Evolutionary conservation across 352 stramenopile genomes (phyloP), one percentile per base, ranked within the genome.

Genomic region (Globisporangium emineosum): DNA sequence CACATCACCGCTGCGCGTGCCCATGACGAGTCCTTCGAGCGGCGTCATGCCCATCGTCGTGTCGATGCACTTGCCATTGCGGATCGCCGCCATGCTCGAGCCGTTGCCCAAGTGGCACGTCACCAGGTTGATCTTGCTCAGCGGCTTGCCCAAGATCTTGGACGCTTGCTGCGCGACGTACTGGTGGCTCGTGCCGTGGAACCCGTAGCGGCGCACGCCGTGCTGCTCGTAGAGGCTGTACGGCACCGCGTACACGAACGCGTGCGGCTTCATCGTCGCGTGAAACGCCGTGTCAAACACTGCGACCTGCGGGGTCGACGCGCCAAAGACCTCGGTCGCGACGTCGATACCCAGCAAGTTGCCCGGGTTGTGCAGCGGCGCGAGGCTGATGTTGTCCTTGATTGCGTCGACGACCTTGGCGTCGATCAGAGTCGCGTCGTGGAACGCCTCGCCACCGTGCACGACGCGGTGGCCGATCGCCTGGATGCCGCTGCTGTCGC

Each of bases 201-300:
- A 97, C 32, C 90, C 90, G 70, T 96, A 97, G 62, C 88, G 86
- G 52, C 90, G 85, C 65, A 97, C 84, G 32, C 83, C 80, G 57
- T 89, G 83, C 59, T 94, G 63, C 47, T 93, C 65, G 69, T 93
- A 93, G 6, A 96, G 79, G 30, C 78, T 73, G 65, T 87, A 82
- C 5, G 90, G 90, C 45, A 97, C 65, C 2, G 82, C 86, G 66
- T 97, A 97, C 19, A 76, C 78, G 67, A 74, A 97, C 25, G 90
- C 83, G 57, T 90, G 79, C 50, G 87, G 71, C 35, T 81, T 77
- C 81, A 97, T 93, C 9, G 86, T 93, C 57, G 79, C 73, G 67
- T 97, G 90, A 78, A 95, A 97, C 15, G 89, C 86, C 57, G 90
- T 97, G 74, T 97, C 90, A 69, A 97, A 97, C n/a, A 97, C 90